Base-by-base conservation (phyloP, 83 land plant genomes). In the Picea abies region DNA sequence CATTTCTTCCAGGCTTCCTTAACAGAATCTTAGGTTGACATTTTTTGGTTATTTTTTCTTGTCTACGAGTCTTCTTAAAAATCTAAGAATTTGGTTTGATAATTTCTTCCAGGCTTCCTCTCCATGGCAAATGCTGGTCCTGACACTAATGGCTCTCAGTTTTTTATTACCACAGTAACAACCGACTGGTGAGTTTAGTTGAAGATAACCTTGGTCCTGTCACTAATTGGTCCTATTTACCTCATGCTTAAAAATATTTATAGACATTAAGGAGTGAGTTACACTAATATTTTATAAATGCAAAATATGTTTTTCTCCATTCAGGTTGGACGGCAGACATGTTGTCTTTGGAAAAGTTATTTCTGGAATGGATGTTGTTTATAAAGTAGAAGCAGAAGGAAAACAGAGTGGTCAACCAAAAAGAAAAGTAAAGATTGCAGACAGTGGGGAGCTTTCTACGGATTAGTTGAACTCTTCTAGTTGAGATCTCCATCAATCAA, bases 81-180 rank as follows among this genome's bases (percentile, higher is more conserved):
- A 60, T 79, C 22, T 29, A 60, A 4, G 22, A 17, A 6, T 35
- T 9, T 22, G 22, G 29, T 39, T 65, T 78, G 37, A 15, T 80
- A 20, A 58, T 84, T 66, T 73, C 26, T 47, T 20, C 62, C 86
- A 89, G 96, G 96, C 11, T 64, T 88, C 64, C 83, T 96, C 49
- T 95, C 98, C n/a, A 94, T 95, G 98, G 98, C 95, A 60, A 95
- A 95, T 87, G 97, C 98, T 80, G 98, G 97, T 25, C 72, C 82
- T 4, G 88, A 95, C 87, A 95, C 98, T 49, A 95, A 95, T 70
- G 96, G 98, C 9, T 95, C 98, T 16, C 97, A 96, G 85, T 96
- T 96, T 81, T 96, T 96, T 86, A 94, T 96, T 68, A 92, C 95
- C 19, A 95, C 96, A 23, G 96, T 93, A 26, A 93, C 90, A 61